phyloP scores from a whole-genome alignment of 2,329 filamentous ascomycete genomes.

The Ophiosphaerella korrae region DNA sequence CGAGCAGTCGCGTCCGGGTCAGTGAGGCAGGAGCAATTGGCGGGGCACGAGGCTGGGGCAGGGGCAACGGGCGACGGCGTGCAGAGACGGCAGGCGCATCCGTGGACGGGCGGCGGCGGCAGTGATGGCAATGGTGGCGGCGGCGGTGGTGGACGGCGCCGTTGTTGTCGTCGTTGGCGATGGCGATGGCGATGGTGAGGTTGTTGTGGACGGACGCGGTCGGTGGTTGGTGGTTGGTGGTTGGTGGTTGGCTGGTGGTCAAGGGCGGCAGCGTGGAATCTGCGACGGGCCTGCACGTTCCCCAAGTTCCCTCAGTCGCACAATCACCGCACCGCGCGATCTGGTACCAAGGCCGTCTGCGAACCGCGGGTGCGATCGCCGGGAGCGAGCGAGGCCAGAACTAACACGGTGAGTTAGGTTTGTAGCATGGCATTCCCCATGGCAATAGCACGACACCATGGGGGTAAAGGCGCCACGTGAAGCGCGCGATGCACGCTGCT shows the following conservation, averaged over 20 bases:
- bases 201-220: too few relatives aligned
- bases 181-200: conserved; percentile 3
- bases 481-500: conserved; percentile 8
- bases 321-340: conserved; percentile 6
- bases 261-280: conserved; percentile 1
- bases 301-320: conserved; percentile 21
- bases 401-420: conserved; percentile 1
- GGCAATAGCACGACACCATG: conserved; percentile 13
- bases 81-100: conserved; percentile 31
- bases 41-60: conserved; percentile 15
- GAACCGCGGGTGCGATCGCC: conserved; percentile 1
- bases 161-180: too few relatives aligned
- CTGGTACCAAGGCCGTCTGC: conserved; percentile 1
- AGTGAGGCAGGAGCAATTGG: conserved; percentile 25
- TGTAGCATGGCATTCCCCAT: conserved; percentile 8
- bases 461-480: conserved; percentile 22
- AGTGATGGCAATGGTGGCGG: conserved; percentile 4
- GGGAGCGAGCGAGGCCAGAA: conserved; percentile 2
- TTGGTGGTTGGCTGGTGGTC: neutral
- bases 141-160: neutral
- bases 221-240: neutral
- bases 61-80: conserved; percentile 22
- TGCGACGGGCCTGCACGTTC: conserved; percentile 22
- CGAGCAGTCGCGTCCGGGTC: conserved; percentile 37
- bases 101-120: neutral